Evolutionary conservation across 2,329 filamentous ascomycete species (phyloP).

Genomic region (Aspergillus brasiliensis): DNA sequence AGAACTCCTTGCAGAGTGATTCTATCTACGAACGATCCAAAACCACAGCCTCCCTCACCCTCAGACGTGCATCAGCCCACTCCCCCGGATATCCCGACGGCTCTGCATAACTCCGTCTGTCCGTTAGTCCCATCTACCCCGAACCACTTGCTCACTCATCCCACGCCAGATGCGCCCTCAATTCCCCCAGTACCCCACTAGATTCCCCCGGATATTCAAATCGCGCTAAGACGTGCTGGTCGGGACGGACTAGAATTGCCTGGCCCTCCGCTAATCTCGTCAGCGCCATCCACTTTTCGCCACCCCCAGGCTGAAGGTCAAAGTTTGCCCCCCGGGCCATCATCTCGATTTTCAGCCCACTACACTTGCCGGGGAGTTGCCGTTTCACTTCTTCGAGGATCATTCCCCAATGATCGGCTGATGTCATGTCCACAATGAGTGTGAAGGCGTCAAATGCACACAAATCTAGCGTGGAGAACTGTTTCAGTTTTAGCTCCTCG

Average conservation of each 20-base stretch:
- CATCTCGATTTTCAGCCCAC: slow-evolving; percentile 8
- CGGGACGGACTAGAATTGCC: slow-evolving; percentile 40
- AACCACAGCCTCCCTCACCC: not conserved
- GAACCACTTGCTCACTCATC: not conserved
- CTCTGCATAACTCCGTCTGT: not conserved
- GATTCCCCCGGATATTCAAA: slow-evolving; percentile 6
- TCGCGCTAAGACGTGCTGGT: slow-evolving; percentile 40
- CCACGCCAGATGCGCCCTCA: slow-evolving; percentile 8
- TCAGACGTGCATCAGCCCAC: not conserved
- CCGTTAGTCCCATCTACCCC: not conserved
- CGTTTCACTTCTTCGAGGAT: not conserved
- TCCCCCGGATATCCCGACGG: not conserved
- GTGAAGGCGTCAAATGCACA: slow-evolving; percentile 36
- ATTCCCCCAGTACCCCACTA: not conserved
- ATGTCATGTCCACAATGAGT: slow-evolving; percentile 23
- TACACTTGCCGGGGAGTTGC: not conserved
- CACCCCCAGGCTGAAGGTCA: slow-evolving; percentile 19
- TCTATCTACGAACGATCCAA: too few relatives aligned
- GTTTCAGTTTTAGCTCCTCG: slow-evolving; percentile 26
- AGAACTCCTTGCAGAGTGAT: not conserved
- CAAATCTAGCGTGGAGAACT: slow-evolving; percentile 43
- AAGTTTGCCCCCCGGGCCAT: slow-evolving; percentile 26
- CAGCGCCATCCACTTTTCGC: slow-evolving; percentile 24
- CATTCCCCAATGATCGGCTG: not conserved
- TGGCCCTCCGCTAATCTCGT: slow-evolving; percentile 26